Conservation (phyloP, 371 early-diverging fungal genomes). For the Apophysomyces ossiformis region DNA sequence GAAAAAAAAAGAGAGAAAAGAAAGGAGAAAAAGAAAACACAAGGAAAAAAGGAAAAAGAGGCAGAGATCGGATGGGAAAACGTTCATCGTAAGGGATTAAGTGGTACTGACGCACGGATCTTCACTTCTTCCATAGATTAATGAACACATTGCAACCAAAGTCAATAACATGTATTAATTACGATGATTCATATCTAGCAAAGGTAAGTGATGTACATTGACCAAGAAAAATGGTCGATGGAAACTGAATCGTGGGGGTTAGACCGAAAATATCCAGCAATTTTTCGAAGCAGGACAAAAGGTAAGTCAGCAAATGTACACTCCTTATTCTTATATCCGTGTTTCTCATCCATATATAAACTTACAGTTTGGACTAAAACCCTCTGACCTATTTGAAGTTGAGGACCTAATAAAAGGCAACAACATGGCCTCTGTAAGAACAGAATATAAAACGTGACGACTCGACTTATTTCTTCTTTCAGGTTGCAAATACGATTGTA, state of each 20-base stretch:
- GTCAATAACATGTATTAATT: constrained; percentile 13
- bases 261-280: constrained; percentile 29
- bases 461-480: not conserved
- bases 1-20: constrained; percentile 9
- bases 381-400: constrained; percentile 30
- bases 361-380: constrained; percentile 31
- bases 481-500: constrained; percentile 19
- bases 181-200: constrained; percentile 6
- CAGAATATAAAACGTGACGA: not conserved
- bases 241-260: not conserved
- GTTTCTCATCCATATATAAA: constrained; percentile 12
- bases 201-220: constrained; percentile 14
- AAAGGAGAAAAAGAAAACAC: constrained; percentile 5
- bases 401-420: constrained; percentile 36
- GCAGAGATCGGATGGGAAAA: not conserved
- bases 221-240: not conserved
- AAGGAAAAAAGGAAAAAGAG: not conserved
- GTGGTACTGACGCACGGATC: constrained; percentile 10
- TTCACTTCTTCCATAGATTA: constrained; percentile 12
- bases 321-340: constrained; percentile 4
- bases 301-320: constrained; percentile 22
- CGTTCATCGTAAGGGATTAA: constrained; percentile 1
- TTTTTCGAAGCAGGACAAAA: constrained; percentile 31
- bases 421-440: constrained; percentile 35
- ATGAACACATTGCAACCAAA: constrained; percentile 17